A percentile compares a stretch with the other conserved stretches of the same genome.
phyloP scores from a whole-genome alignment of 1,139 yeast species.

The Yamadazyma siamensis region DNA sequence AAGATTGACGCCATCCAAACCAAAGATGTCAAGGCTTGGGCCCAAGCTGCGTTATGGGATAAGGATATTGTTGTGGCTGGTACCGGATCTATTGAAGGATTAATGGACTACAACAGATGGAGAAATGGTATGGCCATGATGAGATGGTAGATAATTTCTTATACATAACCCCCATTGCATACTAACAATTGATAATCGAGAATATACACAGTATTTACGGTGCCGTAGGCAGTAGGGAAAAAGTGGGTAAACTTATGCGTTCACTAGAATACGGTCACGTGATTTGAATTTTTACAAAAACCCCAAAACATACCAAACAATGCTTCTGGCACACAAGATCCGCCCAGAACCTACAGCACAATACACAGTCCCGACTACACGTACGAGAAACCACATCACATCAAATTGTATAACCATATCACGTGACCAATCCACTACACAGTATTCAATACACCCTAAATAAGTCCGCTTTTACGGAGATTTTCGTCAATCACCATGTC shows the following conservation, averaged over 20 bases:
- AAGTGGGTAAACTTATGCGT: too few species aligned
- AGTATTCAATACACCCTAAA: constrained; percentile 34
- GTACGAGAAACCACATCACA: too few species aligned
- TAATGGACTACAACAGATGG: constrained; percentile 78
- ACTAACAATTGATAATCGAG: not conserved
- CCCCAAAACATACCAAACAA: too few species aligned
- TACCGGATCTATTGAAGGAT: constrained; percentile 80
- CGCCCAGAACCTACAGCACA: too few species aligned
- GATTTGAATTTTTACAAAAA: too few species aligned
- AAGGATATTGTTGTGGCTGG: constrained; percentile 80
- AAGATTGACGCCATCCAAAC: constrained; percentile 63
- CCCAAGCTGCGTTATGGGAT: constrained; percentile 73
- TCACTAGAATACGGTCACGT: too few species aligned
- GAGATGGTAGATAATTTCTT: constrained; percentile 53
- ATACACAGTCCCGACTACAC: too few species aligned
- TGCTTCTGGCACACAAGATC: too few species aligned
- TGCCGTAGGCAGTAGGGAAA: too few species aligned
- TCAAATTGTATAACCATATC: too few species aligned
- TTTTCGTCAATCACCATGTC: constrained; percentile 86
- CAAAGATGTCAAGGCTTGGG: constrained; percentile 67
- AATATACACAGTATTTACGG: too few species aligned
- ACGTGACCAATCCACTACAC: too few species aligned
- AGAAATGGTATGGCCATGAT: constrained; percentile 86
- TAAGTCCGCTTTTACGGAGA: constrained; percentile 76
- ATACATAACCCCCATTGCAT: not conserved